phyloP scores from a whole-genome alignment of 2,329 filamentous ascomycete genomes.

The Colletotrichum sp. region DNA sequence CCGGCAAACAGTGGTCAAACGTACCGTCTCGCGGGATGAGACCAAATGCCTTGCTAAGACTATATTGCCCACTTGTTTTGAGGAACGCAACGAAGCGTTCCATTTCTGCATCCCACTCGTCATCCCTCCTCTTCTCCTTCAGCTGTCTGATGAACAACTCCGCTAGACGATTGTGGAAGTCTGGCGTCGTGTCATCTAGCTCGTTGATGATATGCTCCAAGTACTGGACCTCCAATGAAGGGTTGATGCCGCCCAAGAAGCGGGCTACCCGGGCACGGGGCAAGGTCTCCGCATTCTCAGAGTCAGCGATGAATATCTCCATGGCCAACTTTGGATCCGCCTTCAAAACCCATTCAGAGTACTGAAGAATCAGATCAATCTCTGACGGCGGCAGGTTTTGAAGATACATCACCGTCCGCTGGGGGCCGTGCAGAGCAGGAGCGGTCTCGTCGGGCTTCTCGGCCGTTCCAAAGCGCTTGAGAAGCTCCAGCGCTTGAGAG shows the following conservation, averaged over 20 bases:
- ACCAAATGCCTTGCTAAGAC: constrained; percentile 76
- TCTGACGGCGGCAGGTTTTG: constrained; percentile 85
- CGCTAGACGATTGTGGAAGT: constrained; percentile 86
- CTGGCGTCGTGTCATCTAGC: constrained; percentile 80
- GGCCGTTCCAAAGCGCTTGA: constrained; percentile 78
- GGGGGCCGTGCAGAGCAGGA: constrained; percentile 74
- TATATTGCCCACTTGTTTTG: constrained; percentile 79
- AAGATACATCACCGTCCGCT: constrained; percentile 86
- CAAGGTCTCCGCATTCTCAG: constrained; percentile 86
- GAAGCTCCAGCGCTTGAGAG: constrained; percentile 80
- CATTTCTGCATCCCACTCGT: constrained; percentile 63
- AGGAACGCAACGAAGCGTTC: constrained; percentile 77
- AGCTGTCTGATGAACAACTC: constrained; percentile 70
- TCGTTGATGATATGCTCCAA: constrained; percentile 91
- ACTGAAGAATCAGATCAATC: constrained; percentile 90
- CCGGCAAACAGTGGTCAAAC: constrained; percentile 27
- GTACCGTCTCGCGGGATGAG: constrained; percentile 81
- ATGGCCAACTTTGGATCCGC: constrained; percentile 78
- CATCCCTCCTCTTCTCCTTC: constrained; percentile 44
- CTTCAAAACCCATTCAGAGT: constrained; percentile 85
- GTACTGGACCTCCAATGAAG: constrained; percentile 77
- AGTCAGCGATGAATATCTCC: constrained; percentile 92
- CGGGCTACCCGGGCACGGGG: constrained; percentile 77
- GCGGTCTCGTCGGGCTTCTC: constrained; percentile 54
- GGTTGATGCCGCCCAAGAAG: constrained; percentile 75